Conservation (phyloP, 2,329 filamentous ascomycete species). For the Byssochlamys sp. region DNA sequence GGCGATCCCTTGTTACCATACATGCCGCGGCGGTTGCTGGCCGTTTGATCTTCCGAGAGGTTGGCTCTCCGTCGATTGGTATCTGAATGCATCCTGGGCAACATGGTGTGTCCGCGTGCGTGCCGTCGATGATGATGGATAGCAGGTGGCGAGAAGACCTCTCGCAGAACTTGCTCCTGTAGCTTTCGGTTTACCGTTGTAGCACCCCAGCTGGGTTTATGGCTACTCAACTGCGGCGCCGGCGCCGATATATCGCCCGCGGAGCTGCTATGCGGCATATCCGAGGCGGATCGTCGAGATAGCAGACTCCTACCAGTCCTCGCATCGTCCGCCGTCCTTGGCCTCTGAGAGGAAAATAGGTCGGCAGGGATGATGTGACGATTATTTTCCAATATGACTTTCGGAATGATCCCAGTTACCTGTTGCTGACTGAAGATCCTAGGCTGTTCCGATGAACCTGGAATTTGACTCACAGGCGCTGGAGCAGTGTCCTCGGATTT, state of each 20-base stretch:
- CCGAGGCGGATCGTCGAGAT: constrained; percentile 10
- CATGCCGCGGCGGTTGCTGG: constrained; percentile 12
- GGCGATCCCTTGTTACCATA: constrained; percentile 12
- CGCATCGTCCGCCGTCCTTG: constrained; percentile 25
- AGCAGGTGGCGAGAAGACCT: constrained; percentile 77
- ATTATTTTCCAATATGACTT: constrained; percentile 89
- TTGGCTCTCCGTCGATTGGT: constrained; percentile 23
- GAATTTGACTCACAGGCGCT: constrained; percentile 1
- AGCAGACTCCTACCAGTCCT: constrained; percentile 10
- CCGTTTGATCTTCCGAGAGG: constrained; percentile 23
- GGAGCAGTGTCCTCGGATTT: constrained; percentile 9
- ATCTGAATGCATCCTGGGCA: constrained; percentile 43
- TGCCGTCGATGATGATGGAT: constrained; percentile 72
- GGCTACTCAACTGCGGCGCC: constrained; percentile 33
- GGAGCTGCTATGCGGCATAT: constrained; percentile 6
- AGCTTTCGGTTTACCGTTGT: constrained; percentile 82
- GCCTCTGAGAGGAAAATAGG: constrained; percentile 55
- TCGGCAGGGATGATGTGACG: constrained; percentile 82
- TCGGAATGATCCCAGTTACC: constrained; percentile 64
- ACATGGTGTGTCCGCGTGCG: constrained; percentile 51
- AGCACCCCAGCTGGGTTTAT: constrained; percentile 65
- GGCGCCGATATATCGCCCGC: constrained; percentile 5
- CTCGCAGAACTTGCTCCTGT: constrained; percentile 82
- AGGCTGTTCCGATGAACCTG: constrained; percentile 24
- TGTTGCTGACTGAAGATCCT: constrained; percentile 66